These are phyloP conservation scores for Fusarium pseudocircinatum DNA, from an alignment of 2,329 filamentous ascomycete genomes.

Conservation along the genomic window DNA sequence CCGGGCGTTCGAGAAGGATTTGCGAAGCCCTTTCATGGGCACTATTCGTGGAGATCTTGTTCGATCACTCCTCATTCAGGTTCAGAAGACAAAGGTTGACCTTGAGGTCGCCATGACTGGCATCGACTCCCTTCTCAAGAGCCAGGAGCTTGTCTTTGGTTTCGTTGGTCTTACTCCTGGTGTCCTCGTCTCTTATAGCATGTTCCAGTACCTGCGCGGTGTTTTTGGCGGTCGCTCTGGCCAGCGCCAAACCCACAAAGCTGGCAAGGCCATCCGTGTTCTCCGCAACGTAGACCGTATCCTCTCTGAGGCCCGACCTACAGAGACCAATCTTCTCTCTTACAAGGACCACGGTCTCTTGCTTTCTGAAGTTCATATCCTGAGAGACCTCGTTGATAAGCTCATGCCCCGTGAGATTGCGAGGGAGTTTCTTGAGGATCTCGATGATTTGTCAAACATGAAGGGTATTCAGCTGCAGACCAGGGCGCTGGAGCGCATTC, in stretches of 20 bases:
- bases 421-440: slow-evolving; percentile 87
- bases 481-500: slow-evolving; percentile 81
- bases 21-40: slow-evolving; percentile 82
- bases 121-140: slow-evolving; percentile 93
- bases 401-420: slow-evolving; percentile 79
- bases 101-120: slow-evolving; percentile 95
- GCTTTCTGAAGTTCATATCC: slow-evolving; percentile 86
- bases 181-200: slow-evolving; percentile 83
- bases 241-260: slow-evolving; percentile 69
- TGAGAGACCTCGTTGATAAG: slow-evolving; percentile 69
- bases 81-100: slow-evolving; percentile 99
- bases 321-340: slow-evolving; percentile 77
- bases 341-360: slow-evolving; percentile 94
- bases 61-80: slow-evolving; percentile 90
- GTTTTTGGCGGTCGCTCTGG: slow-evolving; percentile 77
- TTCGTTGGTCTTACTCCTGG: slow-evolving; percentile 95
- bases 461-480: slow-evolving; percentile 81
- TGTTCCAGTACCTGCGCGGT: slow-evolving; percentile 75
- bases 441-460: slow-evolving; percentile 86
- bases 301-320: slow-evolving; percentile 73
- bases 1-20: slow-evolving; percentile 88
- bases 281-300: slow-evolving; percentile 90
- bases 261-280: slow-evolving; percentile 77
- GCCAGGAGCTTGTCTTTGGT: slow-evolving; percentile 97
- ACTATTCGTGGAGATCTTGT: slow-evolving; percentile 88